Evolutionary conservation across 176 grass and related monocot species (phyloP), one percentile per base, ranked within the genome.

Genomic region (Pharus latifolius): DNA sequence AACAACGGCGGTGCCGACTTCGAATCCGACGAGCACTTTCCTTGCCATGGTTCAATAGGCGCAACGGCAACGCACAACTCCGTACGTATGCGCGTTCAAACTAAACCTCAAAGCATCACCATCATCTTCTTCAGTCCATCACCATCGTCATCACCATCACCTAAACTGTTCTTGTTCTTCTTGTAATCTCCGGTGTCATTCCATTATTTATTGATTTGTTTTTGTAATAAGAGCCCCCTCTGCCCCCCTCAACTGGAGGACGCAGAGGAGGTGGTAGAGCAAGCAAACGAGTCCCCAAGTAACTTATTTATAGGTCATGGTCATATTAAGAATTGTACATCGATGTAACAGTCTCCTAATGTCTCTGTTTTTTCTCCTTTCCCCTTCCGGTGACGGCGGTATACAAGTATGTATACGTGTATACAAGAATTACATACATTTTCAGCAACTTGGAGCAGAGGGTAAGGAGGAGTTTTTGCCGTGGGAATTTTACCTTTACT

Each of bases 191-290:
- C 27, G 16, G 34, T 72, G 58, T 65, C 65, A 81, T 81, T 86
- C 59, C 72, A 86, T 86, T 86, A 86, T 86, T 86, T 77, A 81
- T 81, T 86, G 57, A 81, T 86, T 86, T 70, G 50, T 81, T 81
- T 27, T 38, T 81, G 60, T 77, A 86, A 81, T 86, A 86, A 86
- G 78, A 35, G 50, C 65, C 65, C 72, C 42, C 38, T 65, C 65
- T 64, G 28, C 15, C 72, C 61, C 71, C 64, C 64, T 76, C 28
- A 63, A 80, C 56, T 64, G 56, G 59, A 81, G 78, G 78, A 76
- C 58, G 65, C 42, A 35, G 72, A 58, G 33, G 49, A 48, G 64
- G 58, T 55, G 56, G 78, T 76, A 76, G 58, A 81, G 57, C 50
- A 9, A 4, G 9, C 4, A 70, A 71, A 49, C 26, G 35, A 80